Evolutionary conservation across 1,284 basidiomycete genomes (phyloP).

Genomic region (Fereydounia khargensis): DNA sequence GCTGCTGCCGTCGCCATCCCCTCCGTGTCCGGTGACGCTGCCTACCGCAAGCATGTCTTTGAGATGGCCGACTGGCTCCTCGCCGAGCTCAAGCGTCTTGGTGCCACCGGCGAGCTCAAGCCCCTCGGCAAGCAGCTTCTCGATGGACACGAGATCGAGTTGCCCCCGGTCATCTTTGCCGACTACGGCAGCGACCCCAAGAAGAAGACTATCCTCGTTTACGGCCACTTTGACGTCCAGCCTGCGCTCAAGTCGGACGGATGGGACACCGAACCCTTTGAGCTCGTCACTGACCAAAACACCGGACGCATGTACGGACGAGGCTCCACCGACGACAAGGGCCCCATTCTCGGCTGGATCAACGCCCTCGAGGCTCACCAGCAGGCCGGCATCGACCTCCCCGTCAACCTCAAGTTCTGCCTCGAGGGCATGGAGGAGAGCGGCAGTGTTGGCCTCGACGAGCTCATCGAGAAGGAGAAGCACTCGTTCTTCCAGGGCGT

Average conservation of each 20-base stretch:
- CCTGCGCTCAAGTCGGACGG: slow-evolving; percentile 72
- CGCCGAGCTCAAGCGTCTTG: slow-evolving; percentile 44
- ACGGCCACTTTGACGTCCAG: slow-evolving; percentile 66
- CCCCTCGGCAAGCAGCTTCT: slow-evolving; percentile 71
- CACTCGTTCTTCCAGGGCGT: slow-evolving; percentile 82
- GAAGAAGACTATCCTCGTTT: slow-evolving; percentile 80
- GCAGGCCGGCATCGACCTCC: slow-evolving; percentile 70
- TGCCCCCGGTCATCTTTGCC: slow-evolving; percentile 87
- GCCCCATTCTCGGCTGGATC: slow-evolving; percentile 74
- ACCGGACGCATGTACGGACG: slow-evolving; percentile 80
- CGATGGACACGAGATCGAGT: slow-evolving; percentile 72
- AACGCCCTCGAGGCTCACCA: slow-evolving; percentile 88
- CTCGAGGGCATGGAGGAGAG: slow-evolving; percentile 98
- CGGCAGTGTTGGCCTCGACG: slow-evolving; percentile 89
- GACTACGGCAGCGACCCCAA: slow-evolving; percentile 73
- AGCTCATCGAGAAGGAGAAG: slow-evolving; percentile 78
- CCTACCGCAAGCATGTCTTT: slow-evolving; percentile 51
- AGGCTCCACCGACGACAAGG: slow-evolving; percentile 55
- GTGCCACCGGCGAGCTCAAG: slow-evolving; percentile 45
- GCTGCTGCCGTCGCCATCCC: slow-evolving; percentile 54
- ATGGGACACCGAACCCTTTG: slow-evolving; percentile 79
- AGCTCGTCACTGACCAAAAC: slow-evolving; percentile 68
- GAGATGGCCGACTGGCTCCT: slow-evolving; percentile 55
- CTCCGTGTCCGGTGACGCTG: slow-evolving; percentile 53
- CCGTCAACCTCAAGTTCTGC: slow-evolving; percentile 90